These are phyloP conservation scores for Penicillium coffeae DNA, from an alignment of 495 filamentous ascomycete species.

Conservation along the genomic window DNA sequence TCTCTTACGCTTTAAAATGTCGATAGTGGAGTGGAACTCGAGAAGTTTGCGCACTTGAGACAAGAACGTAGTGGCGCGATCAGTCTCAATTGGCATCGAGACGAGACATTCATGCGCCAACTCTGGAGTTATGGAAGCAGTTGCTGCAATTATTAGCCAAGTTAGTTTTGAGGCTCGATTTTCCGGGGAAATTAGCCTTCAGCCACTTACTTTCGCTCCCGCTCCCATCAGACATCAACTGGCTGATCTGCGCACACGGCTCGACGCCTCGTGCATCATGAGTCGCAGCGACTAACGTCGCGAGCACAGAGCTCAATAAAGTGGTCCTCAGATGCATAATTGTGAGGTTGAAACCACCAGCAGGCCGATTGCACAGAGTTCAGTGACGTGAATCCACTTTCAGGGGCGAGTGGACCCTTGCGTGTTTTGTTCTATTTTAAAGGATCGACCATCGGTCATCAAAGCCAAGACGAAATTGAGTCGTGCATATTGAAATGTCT, in stretches of 20 bases:
- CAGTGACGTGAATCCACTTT: slow-evolving; percentile 15
- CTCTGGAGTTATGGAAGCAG: slow-evolving; percentile 15
- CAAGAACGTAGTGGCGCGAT: slow-evolving; percentile 48
- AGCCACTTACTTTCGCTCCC: slow-evolving; percentile 13
- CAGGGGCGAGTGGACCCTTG: slow-evolving; percentile 24
- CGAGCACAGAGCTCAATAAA: slow-evolving; percentile 12
- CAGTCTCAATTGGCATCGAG: slow-evolving; percentile 53
- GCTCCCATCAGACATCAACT: slow-evolving; percentile 17
- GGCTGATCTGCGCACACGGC: slow-evolving; percentile 24
- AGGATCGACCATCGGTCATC: slow-evolving; percentile 23
- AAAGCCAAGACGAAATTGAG: slow-evolving; percentile 17
- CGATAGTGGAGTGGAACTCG: slow-evolving; percentile 54
- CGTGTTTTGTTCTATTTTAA: slow-evolving; percentile 20
- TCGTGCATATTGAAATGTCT: slow-evolving; percentile 1
- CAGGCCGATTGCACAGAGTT: not conserved
- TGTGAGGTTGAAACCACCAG: slow-evolving; percentile 9
- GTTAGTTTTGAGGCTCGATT: not conserved
- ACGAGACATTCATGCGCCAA: slow-evolving; percentile 50
- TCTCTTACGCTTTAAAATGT: slow-evolving; percentile 42
- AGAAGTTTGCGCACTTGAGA: slow-evolving; percentile 53
- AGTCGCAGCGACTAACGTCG: slow-evolving; percentile 9
- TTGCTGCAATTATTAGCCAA: slow-evolving; percentile 17
- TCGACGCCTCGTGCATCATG: slow-evolving; percentile 17
- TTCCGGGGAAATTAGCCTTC: not conserved
- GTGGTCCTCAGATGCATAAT: slow-evolving; percentile 16